phyloP scores from a whole-genome alignment of 495 filamentous ascomycete genomes.

The Hyaloscypha variabilis region DNA sequence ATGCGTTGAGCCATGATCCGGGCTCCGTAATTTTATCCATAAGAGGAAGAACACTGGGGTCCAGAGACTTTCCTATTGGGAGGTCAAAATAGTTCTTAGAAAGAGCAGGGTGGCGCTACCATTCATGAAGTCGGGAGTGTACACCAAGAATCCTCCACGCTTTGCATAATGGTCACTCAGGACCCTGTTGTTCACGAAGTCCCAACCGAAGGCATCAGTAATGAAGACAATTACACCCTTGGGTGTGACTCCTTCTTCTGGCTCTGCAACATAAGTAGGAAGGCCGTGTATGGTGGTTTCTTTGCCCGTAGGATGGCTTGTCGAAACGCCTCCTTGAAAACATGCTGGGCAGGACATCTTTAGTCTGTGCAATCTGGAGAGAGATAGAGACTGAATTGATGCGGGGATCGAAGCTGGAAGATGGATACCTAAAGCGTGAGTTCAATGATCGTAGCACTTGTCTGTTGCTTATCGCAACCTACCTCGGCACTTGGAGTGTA shows the following conservation, averaged over 20 bases:
- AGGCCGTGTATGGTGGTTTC: conserved; percentile 48
- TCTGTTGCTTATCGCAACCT: background rate
- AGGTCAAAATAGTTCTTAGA: background rate
- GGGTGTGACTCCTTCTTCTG: conserved; percentile 32
- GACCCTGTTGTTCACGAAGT: conserved; percentile 53
- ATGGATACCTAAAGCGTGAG: too few relatives aligned
- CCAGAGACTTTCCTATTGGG: conserved; percentile 23
- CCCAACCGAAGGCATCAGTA: conserved; percentile 63
- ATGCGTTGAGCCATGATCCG: conserved; percentile 22
- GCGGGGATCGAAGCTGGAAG: too few relatives aligned
- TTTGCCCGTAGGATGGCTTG: conserved; percentile 31
- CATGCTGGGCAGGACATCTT: conserved; percentile 26
- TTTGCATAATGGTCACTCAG: conserved; percentile 56
- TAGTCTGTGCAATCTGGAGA: background rate
- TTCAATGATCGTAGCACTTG: background rate
- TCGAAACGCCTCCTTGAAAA: conserved; percentile 22
- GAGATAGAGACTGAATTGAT: background rate
- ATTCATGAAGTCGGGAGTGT: conserved; percentile 63
- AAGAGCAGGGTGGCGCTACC: conserved; percentile 36
- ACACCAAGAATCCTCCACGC: conserved; percentile 51
- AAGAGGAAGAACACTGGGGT: background rate
- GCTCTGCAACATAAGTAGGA: conserved; percentile 49
- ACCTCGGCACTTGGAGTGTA: background rate
- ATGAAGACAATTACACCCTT: conserved; percentile 59
- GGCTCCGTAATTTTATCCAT: conserved; percentile 16